These are phyloP conservation scores for Picochlorum sp. DNA, from an alignment of 139 green algal species.

Conservation along the genomic window DNA sequence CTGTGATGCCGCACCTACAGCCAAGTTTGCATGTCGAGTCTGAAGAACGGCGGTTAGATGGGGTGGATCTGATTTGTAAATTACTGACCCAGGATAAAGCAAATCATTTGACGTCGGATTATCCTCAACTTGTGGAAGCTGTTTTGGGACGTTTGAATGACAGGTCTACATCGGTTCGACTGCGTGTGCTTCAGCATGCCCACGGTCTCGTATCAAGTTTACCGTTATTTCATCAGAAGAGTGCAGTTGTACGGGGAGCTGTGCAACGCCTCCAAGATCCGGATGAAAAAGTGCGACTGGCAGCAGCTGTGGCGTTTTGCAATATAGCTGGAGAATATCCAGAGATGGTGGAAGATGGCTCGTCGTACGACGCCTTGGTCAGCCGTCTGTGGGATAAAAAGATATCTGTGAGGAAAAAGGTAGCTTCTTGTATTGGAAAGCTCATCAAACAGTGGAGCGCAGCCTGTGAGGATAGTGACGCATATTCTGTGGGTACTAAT, in stretches of 20 bases:
- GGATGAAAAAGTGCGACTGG: constrained; percentile 56
- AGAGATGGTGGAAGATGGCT: constrained; percentile 14
- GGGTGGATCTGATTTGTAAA: constrained; percentile 44
- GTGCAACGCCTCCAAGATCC: constrained; percentile 47
- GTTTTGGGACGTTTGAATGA: constrained; percentile 27
- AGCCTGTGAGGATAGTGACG: not conserved
- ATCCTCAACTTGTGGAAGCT: constrained; percentile 32
- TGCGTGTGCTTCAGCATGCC: constrained; percentile 32
- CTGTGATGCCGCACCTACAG: constrained; percentile 54
- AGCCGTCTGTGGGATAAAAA: constrained; percentile 60
- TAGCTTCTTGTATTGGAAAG: constrained; percentile 16
- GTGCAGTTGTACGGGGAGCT: constrained; percentile 10
- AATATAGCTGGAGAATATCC: constrained; percentile 8
- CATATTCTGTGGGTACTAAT: not conserved
- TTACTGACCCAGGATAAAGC: constrained; percentile 37
- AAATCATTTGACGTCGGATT: constrained; percentile 29
- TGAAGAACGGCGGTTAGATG: constrained; percentile 36
- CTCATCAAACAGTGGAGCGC: constrained; percentile 14
- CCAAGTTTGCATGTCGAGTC: constrained; percentile 43
- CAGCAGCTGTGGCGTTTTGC: constrained; percentile 37
- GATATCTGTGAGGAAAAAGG: constrained; percentile 46
- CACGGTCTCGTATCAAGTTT: constrained; percentile 1
- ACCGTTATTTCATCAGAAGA: not conserved
- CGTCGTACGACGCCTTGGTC: constrained; percentile 16
- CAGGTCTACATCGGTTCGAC: constrained; percentile 20